Conservation (phyloP, 2,329 filamentous ascomycete genomes). For the Blastomyces silverae region DNA sequence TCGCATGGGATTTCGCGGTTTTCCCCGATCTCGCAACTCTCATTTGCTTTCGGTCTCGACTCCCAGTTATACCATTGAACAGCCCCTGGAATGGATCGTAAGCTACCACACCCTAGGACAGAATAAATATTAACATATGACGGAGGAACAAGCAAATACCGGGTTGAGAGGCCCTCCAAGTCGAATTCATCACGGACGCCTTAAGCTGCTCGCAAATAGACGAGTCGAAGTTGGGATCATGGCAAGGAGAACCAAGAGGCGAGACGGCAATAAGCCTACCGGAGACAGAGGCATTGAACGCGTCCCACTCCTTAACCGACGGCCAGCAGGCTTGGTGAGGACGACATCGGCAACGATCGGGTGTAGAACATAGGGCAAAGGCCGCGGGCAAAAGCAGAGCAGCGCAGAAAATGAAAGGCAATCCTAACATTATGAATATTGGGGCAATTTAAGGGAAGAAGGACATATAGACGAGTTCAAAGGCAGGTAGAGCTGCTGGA, state of each 20-base stretch:
- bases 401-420: not conserved
- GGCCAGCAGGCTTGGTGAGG: conserved; percentile 54
- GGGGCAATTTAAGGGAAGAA: not conserved
- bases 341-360: conserved; percentile 32
- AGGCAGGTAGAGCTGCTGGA: not conserved
- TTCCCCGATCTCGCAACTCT: conserved; percentile 27
- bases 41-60: conserved; percentile 32
- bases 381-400: not conserved
- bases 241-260: conserved; percentile 50
- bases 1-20: not conserved
- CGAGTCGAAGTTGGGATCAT: conserved; percentile 44
- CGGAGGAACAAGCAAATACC: conserved; percentile 13
- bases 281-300: conserved; percentile 48
- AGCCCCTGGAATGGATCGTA: conserved; percentile 22
- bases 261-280: conserved; percentile 48
- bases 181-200: conserved; percentile 25
- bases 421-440: not conserved
- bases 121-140: not conserved
- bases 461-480: not conserved
- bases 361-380: not conserved
- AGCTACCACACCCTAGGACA: not conserved
- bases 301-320: conserved; percentile 39
- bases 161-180: conserved; percentile 34
- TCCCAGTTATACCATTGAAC: conserved; percentile 39
- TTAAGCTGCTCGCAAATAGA: conserved; percentile 35